Evolutionary conservation across 2,329 filamentous ascomycete species (phyloP), one percentile per base, ranked within the genome.

Genomic region (Hypoxylon sp.): DNA sequence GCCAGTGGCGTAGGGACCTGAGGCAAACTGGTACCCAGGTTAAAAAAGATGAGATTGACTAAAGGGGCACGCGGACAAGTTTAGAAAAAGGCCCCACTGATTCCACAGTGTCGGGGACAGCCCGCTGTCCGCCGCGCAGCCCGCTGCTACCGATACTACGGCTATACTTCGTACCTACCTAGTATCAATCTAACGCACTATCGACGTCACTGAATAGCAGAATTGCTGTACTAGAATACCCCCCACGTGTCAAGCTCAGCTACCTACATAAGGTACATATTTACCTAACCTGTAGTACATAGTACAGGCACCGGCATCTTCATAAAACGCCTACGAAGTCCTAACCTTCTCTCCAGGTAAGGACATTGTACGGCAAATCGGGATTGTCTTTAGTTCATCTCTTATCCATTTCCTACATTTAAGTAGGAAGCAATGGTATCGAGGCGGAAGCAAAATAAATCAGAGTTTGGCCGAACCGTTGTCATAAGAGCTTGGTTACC

Each of bases 31-130:
- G 4, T 26, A 7, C 24, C 24, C 39, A 43, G 39, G 15, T 15
- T 32, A 32, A 32, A 41, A 41, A 10, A 41, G 37, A 41, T 41
- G 37, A 19, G 20, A 46, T 15, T 22, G 7, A 15, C 20, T 6
- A 20, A 57, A 41, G 47, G 37, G 51, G 55, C 63, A 63, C 52
- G 56, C 53, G 56, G 39, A 59, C 56, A 59, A 49, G 24, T 51
- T 54, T 26, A 30, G 60, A 6, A 48, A 46, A 62, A 54, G 59
- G 53, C 39, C 59, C 50, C 55, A 44, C 48, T n/a, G 51, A 54
- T 59, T 65, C 62, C 58, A 54, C 51, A 44, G 39, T 17, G 51
- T 65, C 60, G 64, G 64, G 56, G 53, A 47, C 26, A 46, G 49
- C 53, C 57, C 57, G 53, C 46, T 20, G 52, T 37, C 44, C 22